Conservation (phyloP, 176 grass and related monocot species). For the Oryza longistaminata region DNA sequence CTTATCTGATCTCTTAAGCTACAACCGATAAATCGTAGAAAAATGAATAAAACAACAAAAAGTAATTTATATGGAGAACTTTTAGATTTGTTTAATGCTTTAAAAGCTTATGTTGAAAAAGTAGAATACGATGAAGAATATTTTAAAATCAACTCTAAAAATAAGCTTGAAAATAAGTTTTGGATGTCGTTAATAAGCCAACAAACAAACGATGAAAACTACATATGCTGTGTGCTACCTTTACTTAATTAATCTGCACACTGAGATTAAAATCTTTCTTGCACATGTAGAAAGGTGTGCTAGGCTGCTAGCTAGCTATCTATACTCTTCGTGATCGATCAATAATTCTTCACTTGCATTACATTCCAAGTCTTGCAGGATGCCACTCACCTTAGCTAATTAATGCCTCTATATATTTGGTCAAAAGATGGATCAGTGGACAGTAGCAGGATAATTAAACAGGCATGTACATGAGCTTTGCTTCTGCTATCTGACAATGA, state of each 20-base stretch:
- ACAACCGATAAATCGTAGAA: no score
- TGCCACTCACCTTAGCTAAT: background rate
- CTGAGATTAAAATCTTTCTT: background rate
- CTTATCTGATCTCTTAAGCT: no score
- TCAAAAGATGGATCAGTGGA: constrained; percentile 46
- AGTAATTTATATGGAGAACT: no score
- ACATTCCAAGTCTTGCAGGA: constrained; percentile 17
- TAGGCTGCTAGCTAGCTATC: background rate
- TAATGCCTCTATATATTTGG: background rate
- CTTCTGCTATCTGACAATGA: background rate
- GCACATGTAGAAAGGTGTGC: background rate
- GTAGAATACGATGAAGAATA: no score
- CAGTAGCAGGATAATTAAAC: background rate
- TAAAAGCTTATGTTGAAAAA: no score
- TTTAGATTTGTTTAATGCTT: no score
- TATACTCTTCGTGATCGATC: background rate
- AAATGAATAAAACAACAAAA: no score
- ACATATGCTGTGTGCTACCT: background rate
- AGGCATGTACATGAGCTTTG: background rate
- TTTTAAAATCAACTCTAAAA: no score
- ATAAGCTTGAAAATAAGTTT: no score
- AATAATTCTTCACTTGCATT: constrained; percentile 41
- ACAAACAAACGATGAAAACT: no score
- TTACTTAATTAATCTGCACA: background rate
- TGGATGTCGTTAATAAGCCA: no score